Base-by-base conservation (phyloP, 192 early-diverging fungal genomes). In the Linnemannia exigua region DNA sequence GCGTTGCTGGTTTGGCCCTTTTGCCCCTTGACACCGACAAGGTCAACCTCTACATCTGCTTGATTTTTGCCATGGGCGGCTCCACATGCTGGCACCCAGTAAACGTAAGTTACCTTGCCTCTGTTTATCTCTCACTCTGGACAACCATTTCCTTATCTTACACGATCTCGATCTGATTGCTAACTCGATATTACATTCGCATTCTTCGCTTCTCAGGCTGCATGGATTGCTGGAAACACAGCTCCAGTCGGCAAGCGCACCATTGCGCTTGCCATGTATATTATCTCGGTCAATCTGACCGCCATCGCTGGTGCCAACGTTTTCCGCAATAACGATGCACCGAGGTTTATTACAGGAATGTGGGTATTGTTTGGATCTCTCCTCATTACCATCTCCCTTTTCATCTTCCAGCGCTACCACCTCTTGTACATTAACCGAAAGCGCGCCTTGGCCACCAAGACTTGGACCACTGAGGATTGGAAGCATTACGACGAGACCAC, bases 401-500 rank as follows among this genome's bases (percentile, higher is more conserved):
- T 88, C 31, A 74, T 90, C 16, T 79, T 89, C 67, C 90, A 90
- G 61, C 78, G 87, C 14, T 84, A 81, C 48, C 71, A 89, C 22
- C 90, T 92, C 76, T 69, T 51, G 8, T 47, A 74, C 25, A 67
- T 92, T 31, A 94, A 93, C 87, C 81, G 79, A n/a, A 67, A 54
- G 28, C 82, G 93, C 16, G 88, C 88, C n/a, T 58, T 69, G 41
- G 89, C 88, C 41, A 93, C 91, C 88, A 79, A 88, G 47, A 44
- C 67, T 9, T 82, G 91, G 88, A 88, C 91, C 15, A 76, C 81
- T 5, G 84, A 90, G 14, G 89, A 94, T 48, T 88, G 90, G 81
- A 88, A 74, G 14, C 58, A 89, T 44, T 94, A 94, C 61, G 46
- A 88, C 37, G 81, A 87, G 12, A 93, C 88, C 20, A 93, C 93